phyloP scores from a whole-genome alignment of 768 basidiomycete genomes.

The Leccinellum albellum region DNA sequence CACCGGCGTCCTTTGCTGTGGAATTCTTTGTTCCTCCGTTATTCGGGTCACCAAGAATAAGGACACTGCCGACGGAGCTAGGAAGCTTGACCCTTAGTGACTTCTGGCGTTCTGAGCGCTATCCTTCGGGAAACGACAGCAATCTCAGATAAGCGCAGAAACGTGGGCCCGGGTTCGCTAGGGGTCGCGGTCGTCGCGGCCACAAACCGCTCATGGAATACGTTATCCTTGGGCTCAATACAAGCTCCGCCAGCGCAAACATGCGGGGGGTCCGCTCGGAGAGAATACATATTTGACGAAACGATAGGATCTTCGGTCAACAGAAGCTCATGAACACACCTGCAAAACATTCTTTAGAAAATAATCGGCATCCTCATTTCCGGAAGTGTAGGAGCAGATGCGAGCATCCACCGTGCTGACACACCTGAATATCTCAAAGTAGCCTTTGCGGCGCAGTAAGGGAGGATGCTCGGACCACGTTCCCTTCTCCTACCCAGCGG shows the following conservation, averaged over 20 bases:
- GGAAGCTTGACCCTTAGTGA: conserved; percentile 8
- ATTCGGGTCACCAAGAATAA: conserved; percentile 20
- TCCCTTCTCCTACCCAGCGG: conserved; percentile 6
- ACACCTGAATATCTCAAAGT: conserved; percentile 13
- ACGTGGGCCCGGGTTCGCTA: neutral
- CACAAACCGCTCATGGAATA: neutral
- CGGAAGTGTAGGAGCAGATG: conserved; percentile 7
- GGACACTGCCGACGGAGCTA: conserved; percentile 11
- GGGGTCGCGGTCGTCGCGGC: neutral
- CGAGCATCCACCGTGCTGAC: neutral
- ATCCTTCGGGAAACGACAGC: conserved; percentile 1
- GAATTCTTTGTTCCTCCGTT: conserved; percentile 1
- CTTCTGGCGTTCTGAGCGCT: conserved; percentile 10
- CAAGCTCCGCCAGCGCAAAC: neutral
- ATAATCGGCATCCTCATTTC: conserved; percentile 15
- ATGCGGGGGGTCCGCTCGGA: conserved; percentile 4
- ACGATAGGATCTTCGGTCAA: conserved; percentile 8
- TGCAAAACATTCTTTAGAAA: conserved; percentile 7
- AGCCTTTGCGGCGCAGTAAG: conserved; percentile 10
- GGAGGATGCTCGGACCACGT: conserved; percentile 8
- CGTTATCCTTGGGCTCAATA: neutral
- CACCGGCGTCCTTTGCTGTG: conserved; percentile 1
- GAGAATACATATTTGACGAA: conserved; percentile 1
- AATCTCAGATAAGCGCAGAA: conserved; percentile 20
- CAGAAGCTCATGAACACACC: conserved; percentile 11